These are phyloP conservation scores for Cruciata laevipes DNA, from an alignment of 257 asterid species.

Conservation along the genomic window DNA sequence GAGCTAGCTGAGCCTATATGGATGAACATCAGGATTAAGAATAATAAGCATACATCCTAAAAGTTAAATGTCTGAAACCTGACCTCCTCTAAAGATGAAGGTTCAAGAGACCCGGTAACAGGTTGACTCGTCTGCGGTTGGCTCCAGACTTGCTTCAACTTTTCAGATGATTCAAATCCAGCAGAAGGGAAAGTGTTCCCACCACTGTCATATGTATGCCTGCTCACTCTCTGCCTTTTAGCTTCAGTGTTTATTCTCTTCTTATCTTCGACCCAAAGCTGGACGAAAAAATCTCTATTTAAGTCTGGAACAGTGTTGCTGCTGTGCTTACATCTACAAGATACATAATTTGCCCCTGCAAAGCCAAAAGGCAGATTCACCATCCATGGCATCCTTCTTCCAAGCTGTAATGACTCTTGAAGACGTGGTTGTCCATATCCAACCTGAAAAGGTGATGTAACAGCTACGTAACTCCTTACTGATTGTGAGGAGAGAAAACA, in stretches of 20 bases:
- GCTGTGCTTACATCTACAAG: conserved; percentile 33
- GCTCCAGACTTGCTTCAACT: conserved; percentile 40
- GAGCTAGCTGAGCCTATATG: conserved; percentile 67
- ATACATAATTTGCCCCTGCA: conserved; percentile 20
- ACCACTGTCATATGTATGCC: no score
- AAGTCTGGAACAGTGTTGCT: conserved; percentile 41
- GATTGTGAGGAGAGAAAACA: conserved; percentile 20
- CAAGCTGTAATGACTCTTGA: conserved; percentile 10
- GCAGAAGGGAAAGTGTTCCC: no score
- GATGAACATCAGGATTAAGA: conserved; percentile 6
- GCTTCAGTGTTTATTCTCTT: conserved; percentile 31
- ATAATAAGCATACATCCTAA: neutral
- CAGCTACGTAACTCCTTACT: conserved; percentile 25
- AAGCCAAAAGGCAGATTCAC: conserved; percentile 27
- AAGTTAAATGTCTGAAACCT: conserved; percentile 12
- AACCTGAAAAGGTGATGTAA: conserved; percentile 6
- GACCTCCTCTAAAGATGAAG: conserved; percentile 82
- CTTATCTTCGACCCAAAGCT: conserved; percentile 64
- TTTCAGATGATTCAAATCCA: conserved; percentile 27
- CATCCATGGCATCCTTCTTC: conserved; percentile 26
- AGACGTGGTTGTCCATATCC: conserved; percentile 2
- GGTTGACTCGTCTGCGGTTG: conserved; percentile 85
- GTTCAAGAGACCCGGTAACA: conserved; percentile 63
- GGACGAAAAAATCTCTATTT: conserved; percentile 66
- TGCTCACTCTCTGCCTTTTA: conserved; percentile 29